Evolutionary conservation across 495 filamentous ascomycete species (phyloP), one percentile per base, ranked within the genome.

Genomic region (Penicillium cataractarum): DNA sequence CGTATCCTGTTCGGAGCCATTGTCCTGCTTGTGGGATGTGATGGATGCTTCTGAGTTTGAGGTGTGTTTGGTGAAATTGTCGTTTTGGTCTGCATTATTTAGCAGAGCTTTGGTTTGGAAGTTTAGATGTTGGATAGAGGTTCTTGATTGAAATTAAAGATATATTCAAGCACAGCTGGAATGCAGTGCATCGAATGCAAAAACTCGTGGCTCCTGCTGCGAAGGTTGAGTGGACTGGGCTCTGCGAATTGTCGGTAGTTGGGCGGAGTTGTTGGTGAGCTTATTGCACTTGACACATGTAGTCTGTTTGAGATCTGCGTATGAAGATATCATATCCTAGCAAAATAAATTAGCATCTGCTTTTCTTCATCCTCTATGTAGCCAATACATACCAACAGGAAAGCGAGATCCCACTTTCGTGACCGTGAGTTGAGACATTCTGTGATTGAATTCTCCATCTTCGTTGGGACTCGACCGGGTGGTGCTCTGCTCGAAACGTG

Each of bases 311-410:
- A 80, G 68, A 60, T 75, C 68, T 9, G 74, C 64, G 55, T 82
- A 82, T 26, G 79, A 76, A 44, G 72, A 68, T 9, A 78, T 73
- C 74, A 78, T 76, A 50, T 79, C 76, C 77, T 79, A 56, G 4
- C 9, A 27, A 21, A 6, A 7, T 33, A 44, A 15, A 52, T 71
- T 39, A 74, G 65, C 42, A 35, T 52, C 32, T 2, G 1, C 7
- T 42, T 57, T 13, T 40, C 7, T n/a, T 29, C 1, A 10, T 6
- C 35, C 21, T 21, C 2, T 8, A 12, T 44, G 8, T 7, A 9
- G 9, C 44, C 3, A 9, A 3, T 33, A 33, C 77, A 65, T 64
- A 82, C 79, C 49, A 82, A 59, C 54, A 82, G 67, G 64, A 73
- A 77, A 22, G 67, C 53, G 27, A 82, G 71, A 64, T 82, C 77